Percentiles rank a stretch among this genome's conserved stretches.
Conservation (phyloP, 305 asterid species). For the Withania somnifera region DNA sequence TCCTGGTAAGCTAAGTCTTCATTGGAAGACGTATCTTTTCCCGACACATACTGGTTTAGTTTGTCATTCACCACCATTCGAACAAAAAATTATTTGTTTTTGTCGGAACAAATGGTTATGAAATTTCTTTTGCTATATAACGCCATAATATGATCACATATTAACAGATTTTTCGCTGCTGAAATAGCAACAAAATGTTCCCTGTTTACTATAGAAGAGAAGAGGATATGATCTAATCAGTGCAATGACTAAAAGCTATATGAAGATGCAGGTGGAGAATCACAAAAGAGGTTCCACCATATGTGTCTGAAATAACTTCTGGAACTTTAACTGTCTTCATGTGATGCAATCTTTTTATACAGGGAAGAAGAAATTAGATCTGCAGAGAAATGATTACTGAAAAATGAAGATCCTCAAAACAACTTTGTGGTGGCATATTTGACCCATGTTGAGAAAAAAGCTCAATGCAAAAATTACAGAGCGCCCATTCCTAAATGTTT, state of each 20-base stretch:
- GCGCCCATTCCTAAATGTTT: no score
- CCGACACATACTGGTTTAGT: background rate
- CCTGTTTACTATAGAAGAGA: background rate
- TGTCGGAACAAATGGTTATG: background rate
- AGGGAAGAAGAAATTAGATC: conserved; percentile 87
- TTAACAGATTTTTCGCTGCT: conserved; percentile 83
- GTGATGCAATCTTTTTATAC: conserved; percentile 8
- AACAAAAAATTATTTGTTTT: background rate
- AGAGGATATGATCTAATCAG: background rate
- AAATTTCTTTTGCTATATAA: background rate
- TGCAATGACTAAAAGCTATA: background rate
- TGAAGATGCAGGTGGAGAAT: no score
- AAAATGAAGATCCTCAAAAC: conserved; percentile 30
- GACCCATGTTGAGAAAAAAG: no score
- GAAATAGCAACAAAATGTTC: conserved; percentile 24
- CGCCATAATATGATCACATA: conserved; percentile 91
- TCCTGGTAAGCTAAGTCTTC: conserved; percentile 44
- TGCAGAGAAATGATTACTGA: conserved; percentile 84
- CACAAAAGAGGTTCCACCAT: no score
- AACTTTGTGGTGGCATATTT: no score
- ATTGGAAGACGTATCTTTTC: background rate
- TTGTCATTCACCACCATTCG: background rate
- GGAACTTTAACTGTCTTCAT: background rate
- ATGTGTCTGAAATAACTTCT: no score
- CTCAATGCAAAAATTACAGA: no score